These are phyloP conservation scores for Solanum pennellii DNA, from an alignment of 257 asterid genomes.

Conservation along the genomic window DNA sequence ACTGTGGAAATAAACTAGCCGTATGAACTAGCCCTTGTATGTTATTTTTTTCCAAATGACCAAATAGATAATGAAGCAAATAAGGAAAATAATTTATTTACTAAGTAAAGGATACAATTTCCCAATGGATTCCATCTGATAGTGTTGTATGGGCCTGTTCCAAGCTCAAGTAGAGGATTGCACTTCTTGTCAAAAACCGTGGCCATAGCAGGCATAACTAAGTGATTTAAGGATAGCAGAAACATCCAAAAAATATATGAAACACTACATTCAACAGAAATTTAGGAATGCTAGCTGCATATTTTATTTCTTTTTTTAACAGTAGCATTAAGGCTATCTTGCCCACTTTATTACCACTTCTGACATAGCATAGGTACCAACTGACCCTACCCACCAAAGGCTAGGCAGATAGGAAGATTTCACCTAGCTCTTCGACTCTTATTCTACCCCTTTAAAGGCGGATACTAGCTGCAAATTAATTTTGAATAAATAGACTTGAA, in stretches of 20 bases:
- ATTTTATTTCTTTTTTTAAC: not conserved
- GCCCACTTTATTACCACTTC: not conserved
- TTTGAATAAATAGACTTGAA: not conserved
- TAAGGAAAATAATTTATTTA: not conserved
- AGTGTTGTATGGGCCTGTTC: conserved; percentile 87
- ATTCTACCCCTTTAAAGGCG: not conserved
- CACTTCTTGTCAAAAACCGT: conserved; percentile 89
- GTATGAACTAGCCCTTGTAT: not conserved
- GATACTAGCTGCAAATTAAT: not conserved
- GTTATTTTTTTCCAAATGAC: not conserved
- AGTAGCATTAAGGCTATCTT: not conserved
- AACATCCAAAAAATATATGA: not conserved
- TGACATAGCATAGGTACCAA: not conserved
- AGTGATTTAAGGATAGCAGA: conserved; percentile 43
- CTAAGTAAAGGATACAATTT: conserved; percentile 69
- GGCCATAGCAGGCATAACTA: conserved; percentile 96
- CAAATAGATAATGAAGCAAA: not conserved
- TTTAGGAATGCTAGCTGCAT: not conserved
- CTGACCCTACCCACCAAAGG: not conserved
- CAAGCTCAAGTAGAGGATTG: conserved; percentile 92
- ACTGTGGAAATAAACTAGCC: not conserved
- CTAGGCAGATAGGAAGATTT: not conserved
- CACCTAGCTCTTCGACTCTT: not conserved
- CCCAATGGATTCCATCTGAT: conserved; percentile 98
- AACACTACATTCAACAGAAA: not conserved